Conservation (phyloP, 805 yeast species). For the Saccharomycopsis sp. region DNA sequence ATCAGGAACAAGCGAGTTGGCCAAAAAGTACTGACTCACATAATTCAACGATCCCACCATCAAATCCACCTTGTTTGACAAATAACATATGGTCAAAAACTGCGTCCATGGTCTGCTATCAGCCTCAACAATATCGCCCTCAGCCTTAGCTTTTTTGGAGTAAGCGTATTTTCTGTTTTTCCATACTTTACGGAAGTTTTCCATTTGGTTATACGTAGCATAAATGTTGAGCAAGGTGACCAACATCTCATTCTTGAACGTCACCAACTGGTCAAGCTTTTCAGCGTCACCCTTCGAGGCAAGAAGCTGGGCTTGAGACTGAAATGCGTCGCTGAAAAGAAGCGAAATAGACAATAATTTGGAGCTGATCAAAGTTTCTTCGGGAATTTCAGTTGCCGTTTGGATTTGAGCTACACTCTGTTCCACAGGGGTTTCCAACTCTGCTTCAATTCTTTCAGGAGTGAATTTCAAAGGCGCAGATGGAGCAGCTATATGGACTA, state of each 20-base stretch:
- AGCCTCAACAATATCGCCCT: background rate
- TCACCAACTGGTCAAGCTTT: background rate
- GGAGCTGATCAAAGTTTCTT: background rate
- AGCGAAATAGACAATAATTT: background rate
- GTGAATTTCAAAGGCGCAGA: background rate
- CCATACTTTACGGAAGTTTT: slow-evolving; percentile 16
- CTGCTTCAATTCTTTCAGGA: background rate
- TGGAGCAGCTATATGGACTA: slow-evolving; percentile 1
- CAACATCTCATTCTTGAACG: slow-evolving; percentile 15
- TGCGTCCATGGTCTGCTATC: slow-evolving; percentile 19
- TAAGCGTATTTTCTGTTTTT: slow-evolving; percentile 6
- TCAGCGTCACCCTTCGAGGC: background rate
- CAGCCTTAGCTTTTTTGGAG: background rate
- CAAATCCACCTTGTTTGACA: background rate
- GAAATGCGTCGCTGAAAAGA: background rate
- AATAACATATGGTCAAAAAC: slow-evolving; percentile 7
- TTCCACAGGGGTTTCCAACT: background rate
- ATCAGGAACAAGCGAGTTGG: background rate
- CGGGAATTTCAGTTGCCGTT: background rate
- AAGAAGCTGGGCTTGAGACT: background rate
- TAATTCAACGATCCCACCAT: slow-evolving; percentile 11
- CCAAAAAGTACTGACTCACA: slow-evolving; percentile 4
- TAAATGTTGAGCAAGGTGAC: slow-evolving; percentile 1
- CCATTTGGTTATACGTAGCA: background rate
- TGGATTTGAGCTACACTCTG: background rate